Evolutionary conservation across 768 basidiomycete species (phyloP).

Genomic region (Tylopilus felleus): DNA sequence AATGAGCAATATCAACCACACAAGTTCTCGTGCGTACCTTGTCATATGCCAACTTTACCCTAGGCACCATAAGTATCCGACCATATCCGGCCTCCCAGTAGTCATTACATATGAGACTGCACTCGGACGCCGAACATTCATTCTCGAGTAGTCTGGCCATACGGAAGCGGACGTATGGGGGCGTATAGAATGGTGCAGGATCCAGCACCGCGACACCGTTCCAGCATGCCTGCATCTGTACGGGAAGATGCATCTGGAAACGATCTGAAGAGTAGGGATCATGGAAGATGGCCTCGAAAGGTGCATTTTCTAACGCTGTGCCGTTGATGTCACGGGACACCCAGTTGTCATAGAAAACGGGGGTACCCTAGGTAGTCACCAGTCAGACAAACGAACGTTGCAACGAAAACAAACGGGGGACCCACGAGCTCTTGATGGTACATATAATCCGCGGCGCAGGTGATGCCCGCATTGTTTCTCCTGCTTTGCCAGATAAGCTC

Average conservation of each 20-base stretch:
- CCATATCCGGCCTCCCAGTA: slow-evolving; percentile 97
- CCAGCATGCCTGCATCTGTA: slow-evolving; percentile 98
- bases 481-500: slow-evolving; percentile 97
- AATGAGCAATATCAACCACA: background rate
- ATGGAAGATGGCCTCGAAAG: slow-evolving; percentile 93
- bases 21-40: slow-evolving; percentile 43
- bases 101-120: slow-evolving; percentile 96
- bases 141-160: slow-evolving; percentile 88
- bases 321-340: slow-evolving; percentile 98
- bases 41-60: slow-evolving; percentile 96
- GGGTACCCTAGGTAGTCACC: slow-evolving; percentile 49
- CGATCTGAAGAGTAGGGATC: slow-evolving; percentile 69
- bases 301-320: slow-evolving; percentile 96
- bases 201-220: slow-evolving; percentile 96
- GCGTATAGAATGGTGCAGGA: slow-evolving; percentile 91
- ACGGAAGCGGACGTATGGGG: slow-evolving; percentile 88
- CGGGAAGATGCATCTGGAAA: slow-evolving; percentile 88
- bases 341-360: slow-evolving; percentile 99
- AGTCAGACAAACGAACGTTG: background rate
- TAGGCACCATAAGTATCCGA: slow-evolving; percentile 94
- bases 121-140: slow-evolving; percentile 95
- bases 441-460: slow-evolving; percentile 99
- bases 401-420: slow-evolving; percentile 7
- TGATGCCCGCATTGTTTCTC: slow-evolving; percentile 93
- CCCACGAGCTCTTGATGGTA: slow-evolving; percentile 91